phyloP scores from a whole-genome alignment of 495 filamentous ascomycete species.

The Chaetomium cochliodes region DNA sequence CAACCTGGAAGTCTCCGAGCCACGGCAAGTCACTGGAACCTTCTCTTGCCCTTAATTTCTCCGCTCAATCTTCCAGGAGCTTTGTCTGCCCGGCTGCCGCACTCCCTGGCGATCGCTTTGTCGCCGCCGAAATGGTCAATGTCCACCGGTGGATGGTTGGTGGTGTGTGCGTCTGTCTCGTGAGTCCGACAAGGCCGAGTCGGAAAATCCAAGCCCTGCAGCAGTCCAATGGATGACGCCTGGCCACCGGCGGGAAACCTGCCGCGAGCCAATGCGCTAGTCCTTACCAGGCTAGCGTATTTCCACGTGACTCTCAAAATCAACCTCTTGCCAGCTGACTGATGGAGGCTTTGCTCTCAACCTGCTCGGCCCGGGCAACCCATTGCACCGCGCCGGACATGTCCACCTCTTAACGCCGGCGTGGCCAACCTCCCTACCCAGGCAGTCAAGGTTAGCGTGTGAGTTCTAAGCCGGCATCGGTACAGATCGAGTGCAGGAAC shows the following conservation, averaged over 20 bases:
- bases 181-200: slow-evolving; percentile 11
- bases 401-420: background rate
- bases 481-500: no score
- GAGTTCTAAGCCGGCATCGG: no score
- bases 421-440: background rate
- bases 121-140: background rate
- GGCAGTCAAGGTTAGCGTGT: background rate
- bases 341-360: background rate
- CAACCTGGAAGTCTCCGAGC: background rate
- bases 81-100: slow-evolving; percentile 14
- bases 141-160: background rate
- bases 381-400: background rate
- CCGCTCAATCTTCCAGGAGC: slow-evolving; percentile 6
- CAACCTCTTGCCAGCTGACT: background rate
- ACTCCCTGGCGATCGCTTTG: slow-evolving; percentile 15
- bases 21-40: background rate
- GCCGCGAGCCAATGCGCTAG: background rate
- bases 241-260: background rate
- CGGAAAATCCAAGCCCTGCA: slow-evolving; percentile 15
- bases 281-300: background rate
- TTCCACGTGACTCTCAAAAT: slow-evolving; percentile 7
- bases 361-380: background rate
- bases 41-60: background rate
- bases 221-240: slow-evolving; percentile 13
- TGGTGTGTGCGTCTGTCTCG: background rate